Percentiles rank a stretch among this genome's conserved stretches.
phyloP scores from a whole-genome alignment of 805 yeast species.

The Saccharomycopsis amapae region DNA sequence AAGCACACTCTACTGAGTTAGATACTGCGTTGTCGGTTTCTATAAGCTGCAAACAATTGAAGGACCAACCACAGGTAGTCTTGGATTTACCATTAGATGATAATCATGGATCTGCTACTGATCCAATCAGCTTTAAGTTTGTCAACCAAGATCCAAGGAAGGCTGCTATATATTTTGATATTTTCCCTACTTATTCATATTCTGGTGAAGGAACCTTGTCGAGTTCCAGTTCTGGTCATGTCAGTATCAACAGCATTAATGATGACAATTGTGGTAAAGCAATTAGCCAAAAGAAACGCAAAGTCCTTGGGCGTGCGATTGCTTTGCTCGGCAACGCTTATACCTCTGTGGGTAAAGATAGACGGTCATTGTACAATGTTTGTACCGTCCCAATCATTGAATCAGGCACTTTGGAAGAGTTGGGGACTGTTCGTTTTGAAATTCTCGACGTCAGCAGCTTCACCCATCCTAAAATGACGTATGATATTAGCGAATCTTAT shows the following conservation, averaged over 20 bases:
- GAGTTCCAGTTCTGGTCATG: conserved; percentile 16
- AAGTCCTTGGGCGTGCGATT: conserved; percentile 76
- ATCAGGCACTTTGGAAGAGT: conserved; percentile 57
- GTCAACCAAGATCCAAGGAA: conserved; percentile 40
- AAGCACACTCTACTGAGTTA: conserved; percentile 71
- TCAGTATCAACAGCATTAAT: conserved; percentile 17
- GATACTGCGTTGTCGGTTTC: conserved; percentile 82
- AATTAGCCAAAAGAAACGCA: conserved; percentile 25
- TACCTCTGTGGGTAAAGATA: conserved; percentile 60
- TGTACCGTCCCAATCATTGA: conserved; percentile 74
- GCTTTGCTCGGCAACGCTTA: conserved; percentile 57
- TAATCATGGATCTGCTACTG: conserved; percentile 34
- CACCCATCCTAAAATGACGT: conserved; percentile 55
- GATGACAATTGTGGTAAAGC: conserved; percentile 8
- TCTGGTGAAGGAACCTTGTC: conserved; percentile 24
- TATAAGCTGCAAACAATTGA: conserved; percentile 34
- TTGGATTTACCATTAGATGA: conserved; percentile 82
- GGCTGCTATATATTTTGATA: conserved; percentile 65
- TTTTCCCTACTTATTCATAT: conserved; percentile 79
- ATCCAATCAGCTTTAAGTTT: conserved; percentile 68
- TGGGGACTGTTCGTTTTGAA: conserved; percentile 77
- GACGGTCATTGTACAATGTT: conserved; percentile 57
- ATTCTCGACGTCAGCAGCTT: conserved; percentile 67
- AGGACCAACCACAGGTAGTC: conserved; percentile 50
- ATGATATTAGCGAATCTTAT: conserved; percentile 67